A percentile compares a stretch with the other conserved stretches of the same genome.
phyloP scores from a whole-genome alignment of 768 basidiomycete genomes.

The Hericium alpestre region DNA sequence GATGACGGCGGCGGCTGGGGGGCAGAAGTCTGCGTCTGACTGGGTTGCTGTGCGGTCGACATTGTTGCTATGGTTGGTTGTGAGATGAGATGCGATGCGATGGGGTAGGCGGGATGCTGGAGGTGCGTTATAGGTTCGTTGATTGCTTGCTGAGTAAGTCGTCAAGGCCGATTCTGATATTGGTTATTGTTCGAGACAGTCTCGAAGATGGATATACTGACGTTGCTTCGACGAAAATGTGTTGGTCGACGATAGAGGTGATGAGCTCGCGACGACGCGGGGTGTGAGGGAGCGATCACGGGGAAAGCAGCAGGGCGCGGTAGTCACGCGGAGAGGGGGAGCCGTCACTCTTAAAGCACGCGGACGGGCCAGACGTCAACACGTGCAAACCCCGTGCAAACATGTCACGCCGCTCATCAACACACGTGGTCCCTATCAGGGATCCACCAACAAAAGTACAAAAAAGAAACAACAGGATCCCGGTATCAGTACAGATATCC shows the following conservation, averaged over 20 bases:
- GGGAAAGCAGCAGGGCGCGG: neutral
- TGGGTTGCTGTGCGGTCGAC: neutral
- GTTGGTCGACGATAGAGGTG: neutral
- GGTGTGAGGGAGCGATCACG: slow-evolving; percentile 11
- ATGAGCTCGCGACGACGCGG: neutral
- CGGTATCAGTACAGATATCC: too few species aligned
- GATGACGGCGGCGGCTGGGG: neutral
- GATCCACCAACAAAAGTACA: too few species aligned
- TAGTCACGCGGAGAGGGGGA: slow-evolving; percentile 13
- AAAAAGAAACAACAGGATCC: too few species aligned
- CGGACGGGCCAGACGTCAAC: slow-evolving; percentile 6
- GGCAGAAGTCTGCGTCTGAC: too few species aligned
- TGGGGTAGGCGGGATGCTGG: neutral
- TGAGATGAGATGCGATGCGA: neutral
- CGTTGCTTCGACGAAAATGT: too few species aligned
- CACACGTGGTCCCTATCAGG: slow-evolving; percentile 4
- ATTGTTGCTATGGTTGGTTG: neutral
- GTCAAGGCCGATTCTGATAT: too few species aligned
- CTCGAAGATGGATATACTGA: too few species aligned
- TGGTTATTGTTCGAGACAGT: too few species aligned
- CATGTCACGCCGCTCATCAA: slow-evolving; percentile 11
- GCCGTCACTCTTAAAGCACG: slow-evolving; percentile 4
- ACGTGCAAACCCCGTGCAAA: slow-evolving; percentile 17
- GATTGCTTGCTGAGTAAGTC: too few species aligned
- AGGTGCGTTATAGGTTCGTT: too few species aligned